Evolutionary conservation across 257 asterid species (phyloP).

Genomic region (Galeopsis tetrahit): DNA sequence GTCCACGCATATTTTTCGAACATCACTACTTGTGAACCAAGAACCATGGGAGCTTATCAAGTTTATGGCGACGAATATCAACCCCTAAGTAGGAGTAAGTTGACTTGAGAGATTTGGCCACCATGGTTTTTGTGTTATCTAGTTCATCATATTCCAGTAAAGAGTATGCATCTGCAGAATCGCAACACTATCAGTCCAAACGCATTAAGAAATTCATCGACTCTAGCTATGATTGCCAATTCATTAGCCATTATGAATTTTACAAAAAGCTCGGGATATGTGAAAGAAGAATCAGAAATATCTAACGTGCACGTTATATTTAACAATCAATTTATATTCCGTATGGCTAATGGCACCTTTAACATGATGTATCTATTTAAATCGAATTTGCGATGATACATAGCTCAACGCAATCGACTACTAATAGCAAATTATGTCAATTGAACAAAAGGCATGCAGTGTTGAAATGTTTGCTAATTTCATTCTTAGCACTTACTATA

Average conservation of each 20-base stretch:
- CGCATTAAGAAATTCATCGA: not conserved
- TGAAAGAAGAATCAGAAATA: not conserved
- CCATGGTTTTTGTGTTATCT: not conserved
- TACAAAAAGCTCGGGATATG: not conserved
- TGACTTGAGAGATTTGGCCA: not conserved
- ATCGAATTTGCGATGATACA: not conserved
- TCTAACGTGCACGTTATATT: not conserved
- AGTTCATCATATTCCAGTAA: not conserved
- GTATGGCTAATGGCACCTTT: too few relatives aligned
- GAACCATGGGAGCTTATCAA: too few relatives aligned
- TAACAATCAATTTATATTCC: not conserved
- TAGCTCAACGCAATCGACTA: too few relatives aligned
- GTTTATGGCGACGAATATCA: not conserved
- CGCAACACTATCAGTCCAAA: not conserved
- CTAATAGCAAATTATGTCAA: not conserved
- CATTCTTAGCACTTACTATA: too few relatives aligned
- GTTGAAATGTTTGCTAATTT: too few relatives aligned
- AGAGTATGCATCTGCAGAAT: constrained; percentile 16
- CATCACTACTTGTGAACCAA: not conserved
- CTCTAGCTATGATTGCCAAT: not conserved
- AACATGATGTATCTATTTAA: not conserved
- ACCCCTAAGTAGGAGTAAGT: not conserved
- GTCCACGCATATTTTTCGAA: not conserved
- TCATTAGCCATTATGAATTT: not conserved
- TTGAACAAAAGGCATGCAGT: too few relatives aligned